A percentile compares a stretch with the other conserved stretches of the same genome.
phyloP scores from a whole-genome alignment of 257 asterid genomes.

The Solanum pennellii region DNA sequence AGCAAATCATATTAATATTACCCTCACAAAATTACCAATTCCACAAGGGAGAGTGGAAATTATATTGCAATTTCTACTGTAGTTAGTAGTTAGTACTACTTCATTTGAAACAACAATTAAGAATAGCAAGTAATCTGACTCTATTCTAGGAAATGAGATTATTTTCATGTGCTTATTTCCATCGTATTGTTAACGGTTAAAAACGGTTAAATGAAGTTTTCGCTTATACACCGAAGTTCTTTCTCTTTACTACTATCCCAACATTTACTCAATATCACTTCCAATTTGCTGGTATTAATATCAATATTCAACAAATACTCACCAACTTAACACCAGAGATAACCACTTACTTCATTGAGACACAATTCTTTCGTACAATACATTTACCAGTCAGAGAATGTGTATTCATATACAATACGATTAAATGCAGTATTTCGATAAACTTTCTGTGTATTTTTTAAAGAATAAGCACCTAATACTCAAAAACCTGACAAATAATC shows the following conservation, averaged over 20 bases:
- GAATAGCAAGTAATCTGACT: background rate
- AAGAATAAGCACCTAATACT: background rate
- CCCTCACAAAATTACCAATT: too few relatives aligned
- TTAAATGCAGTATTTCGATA: background rate
- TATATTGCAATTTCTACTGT: background rate
- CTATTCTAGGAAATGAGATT: background rate
- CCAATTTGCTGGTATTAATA: background rate
- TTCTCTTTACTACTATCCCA: background rate
- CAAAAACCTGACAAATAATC: background rate
- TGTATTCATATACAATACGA: background rate
- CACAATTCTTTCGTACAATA: background rate
- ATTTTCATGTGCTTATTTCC: background rate
- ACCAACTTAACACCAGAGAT: background rate
- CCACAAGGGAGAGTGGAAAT: background rate
- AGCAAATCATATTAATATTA: too few relatives aligned
- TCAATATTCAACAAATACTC: background rate
- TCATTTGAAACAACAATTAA: background rate
- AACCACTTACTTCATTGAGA: background rate
- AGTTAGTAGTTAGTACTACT: background rate
- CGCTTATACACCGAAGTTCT: background rate
- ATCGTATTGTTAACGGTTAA: background rate
- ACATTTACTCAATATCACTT: background rate
- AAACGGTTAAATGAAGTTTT: background rate
- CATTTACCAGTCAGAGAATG: background rate
- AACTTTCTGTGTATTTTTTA: background rate